Conservation (phyloP, 2,329 filamentous ascomycete genomes). For the Cryphonectria nitschkei region DNA sequence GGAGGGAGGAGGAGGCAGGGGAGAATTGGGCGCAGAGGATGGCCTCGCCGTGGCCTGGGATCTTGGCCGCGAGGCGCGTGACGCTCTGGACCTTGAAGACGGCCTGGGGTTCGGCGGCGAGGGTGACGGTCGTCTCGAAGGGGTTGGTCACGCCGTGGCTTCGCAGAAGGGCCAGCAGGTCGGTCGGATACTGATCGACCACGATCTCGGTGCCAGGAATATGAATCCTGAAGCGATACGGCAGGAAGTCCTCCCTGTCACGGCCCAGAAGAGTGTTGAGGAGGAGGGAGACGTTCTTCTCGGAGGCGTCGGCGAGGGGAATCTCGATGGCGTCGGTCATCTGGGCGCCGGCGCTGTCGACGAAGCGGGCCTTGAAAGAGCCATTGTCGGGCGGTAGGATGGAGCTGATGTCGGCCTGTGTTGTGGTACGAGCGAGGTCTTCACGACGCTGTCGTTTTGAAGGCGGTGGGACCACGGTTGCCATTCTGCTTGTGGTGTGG, state of each 20-base stretch:
- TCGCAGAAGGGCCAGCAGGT: slow-evolving; percentile 58
- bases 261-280: slow-evolving; percentile 78
- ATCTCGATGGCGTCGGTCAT: slow-evolving; percentile 72
- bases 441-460: slow-evolving; percentile 81
- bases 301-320: slow-evolving; percentile 80
- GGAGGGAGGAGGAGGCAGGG: slow-evolving; percentile 72
- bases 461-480: slow-evolving; percentile 41
- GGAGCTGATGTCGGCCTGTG: slow-evolving; percentile 75
- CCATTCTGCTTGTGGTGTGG: slow-evolving; percentile 33
- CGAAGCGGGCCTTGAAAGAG: slow-evolving; percentile 83
- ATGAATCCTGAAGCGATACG: slow-evolving; percentile 64
- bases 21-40: slow-evolving; percentile 88
- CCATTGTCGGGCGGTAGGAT: slow-evolving; percentile 71
- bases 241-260: slow-evolving; percentile 63
- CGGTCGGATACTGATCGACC: slow-evolving; percentile 59
- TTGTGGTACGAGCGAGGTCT: slow-evolving; percentile 68
- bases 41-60: slow-evolving; percentile 88
- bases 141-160: slow-evolving; percentile 61
- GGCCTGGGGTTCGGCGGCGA: slow-evolving; percentile 77
- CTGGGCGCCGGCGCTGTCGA: slow-evolving; percentile 78
- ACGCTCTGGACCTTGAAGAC: slow-evolving; percentile 93
- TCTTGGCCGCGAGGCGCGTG: slow-evolving; percentile 84
- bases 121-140: slow-evolving; percentile 55
- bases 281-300: slow-evolving; percentile 86
- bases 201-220: slow-evolving; percentile 57